Evolutionary conservation across 169 alveolate genomes (phyloP).

Genomic region (Theileria equi): DNA sequence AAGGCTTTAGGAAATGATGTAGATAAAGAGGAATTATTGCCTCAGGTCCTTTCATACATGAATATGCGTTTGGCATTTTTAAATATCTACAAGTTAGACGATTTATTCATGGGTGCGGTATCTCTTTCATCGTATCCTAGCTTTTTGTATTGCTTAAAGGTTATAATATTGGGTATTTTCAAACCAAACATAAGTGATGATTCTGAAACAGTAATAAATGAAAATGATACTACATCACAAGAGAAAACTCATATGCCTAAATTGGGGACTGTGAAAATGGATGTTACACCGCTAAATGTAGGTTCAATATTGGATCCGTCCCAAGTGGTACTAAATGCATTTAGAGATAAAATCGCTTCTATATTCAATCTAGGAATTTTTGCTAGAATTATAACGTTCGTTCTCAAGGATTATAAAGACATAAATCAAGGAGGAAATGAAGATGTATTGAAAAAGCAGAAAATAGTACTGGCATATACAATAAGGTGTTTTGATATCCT

Average conservation of each 20-base stretch:
- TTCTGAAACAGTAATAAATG: neutral
- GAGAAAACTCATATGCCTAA: neutral
- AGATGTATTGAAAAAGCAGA: neutral
- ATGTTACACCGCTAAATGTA: neutral
- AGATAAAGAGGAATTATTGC: conserved; percentile 59
- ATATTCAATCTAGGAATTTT: conserved; percentile 51
- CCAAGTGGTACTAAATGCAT: conserved; percentile 16
- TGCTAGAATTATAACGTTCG: conserved; percentile 21
- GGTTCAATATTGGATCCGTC: conserved; percentile 39
- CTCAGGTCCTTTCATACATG: conserved; percentile 58
- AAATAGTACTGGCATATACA: neutral
- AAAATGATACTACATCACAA: neutral
- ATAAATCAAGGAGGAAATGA: neutral
- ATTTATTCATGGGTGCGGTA: conserved; percentile 41
- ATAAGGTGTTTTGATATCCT: conserved; percentile 17
- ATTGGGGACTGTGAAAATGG: neutral
- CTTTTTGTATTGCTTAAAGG: conserved; percentile 24
- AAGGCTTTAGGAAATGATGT: conserved; percentile 43
- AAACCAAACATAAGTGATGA: conserved; percentile 14
- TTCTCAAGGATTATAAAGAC: neutral
- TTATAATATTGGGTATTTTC: conserved; percentile 9
- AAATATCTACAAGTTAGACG: conserved; percentile 47
- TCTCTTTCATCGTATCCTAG: neutral
- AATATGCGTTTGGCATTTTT: conserved; percentile 60
- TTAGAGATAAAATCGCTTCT: conserved; percentile 25